Percentiles rank a stretch among this genome's conserved stretches.
These are phyloP conservation scores for Sporisorium sorghi DNA, from an alignment of 1,284 basidiomycete species.

Conservation along the genomic window DNA sequence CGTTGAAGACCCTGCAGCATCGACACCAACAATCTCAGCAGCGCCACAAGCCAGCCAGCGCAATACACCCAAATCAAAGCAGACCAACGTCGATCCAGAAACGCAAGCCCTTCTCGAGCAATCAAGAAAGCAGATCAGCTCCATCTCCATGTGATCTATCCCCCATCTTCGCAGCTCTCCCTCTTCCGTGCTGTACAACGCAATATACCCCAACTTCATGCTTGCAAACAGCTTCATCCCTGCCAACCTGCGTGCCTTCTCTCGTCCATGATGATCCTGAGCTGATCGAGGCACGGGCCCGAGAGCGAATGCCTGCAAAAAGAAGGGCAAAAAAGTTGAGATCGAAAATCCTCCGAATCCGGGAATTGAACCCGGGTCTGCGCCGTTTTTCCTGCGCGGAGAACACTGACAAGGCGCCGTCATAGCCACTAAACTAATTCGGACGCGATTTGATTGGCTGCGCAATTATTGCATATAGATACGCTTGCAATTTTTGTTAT, in stretches of 20 bases:
- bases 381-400: conserved; percentile 40
- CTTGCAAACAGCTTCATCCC: neutral
- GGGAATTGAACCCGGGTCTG: conserved; percentile 62
- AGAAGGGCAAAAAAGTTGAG: conserved; percentile 12
- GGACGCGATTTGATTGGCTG: conserved; percentile 10
- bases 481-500: no score
- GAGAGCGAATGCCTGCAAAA: no score
- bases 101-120: conserved; percentile 35
- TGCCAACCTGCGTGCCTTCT: no score
- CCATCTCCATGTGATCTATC: conserved; percentile 19
- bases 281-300: no score
- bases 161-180: neutral
- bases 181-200: neutral
- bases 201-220: conserved; percentile 23
- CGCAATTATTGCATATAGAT: neutral
- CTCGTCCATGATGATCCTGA: no score
- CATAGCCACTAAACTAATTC: conserved; percentile 64
- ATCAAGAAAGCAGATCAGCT: conserved; percentile 35
- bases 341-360: conserved; percentile 50
- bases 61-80: neutral
- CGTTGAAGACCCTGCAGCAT: neutral
- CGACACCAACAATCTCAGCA: neutral
- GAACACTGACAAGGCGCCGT: conserved; percentile 58
- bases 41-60: neutral
- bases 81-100: conserved; percentile 21